Base-by-base conservation (phyloP, 306 rosid species). In the Cicer judaicum region DNA sequence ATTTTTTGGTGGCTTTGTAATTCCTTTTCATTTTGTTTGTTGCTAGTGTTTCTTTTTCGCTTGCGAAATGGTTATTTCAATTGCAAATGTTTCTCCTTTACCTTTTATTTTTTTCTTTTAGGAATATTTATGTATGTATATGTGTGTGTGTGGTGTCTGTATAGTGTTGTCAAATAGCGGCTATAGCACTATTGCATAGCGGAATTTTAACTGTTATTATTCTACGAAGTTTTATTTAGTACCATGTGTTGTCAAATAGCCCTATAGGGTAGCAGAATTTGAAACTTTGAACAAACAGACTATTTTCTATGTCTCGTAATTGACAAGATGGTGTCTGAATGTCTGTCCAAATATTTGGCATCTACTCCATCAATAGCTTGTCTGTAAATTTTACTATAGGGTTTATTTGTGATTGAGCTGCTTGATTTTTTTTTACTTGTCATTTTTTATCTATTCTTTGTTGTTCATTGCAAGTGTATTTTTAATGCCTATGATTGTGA, bases 71-170 rank as follows among this genome's bases (percentile, higher is more conserved):
- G 42, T 63, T 50, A 34, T 36, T 60, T 74, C 8, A 5, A 15
- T 60, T 18, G 24, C 1, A 73, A 64, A 21, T 59, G 56, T 7
- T 42, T 80, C 64, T 63, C 80, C 41, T 76, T 76, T 46, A 64
- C 19, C 54, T 39, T 12, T 7, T n/a, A 7, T 14, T 61, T 61
- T 61, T 7, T 3, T 5, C 44, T n/a, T 36, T 12, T 38, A 62
- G 7, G 15, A 34, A 11, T 59, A 10, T 38, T 18, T n/a, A 7
- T 63, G 44, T 64, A 34, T 15, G 5, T 16, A 50, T 24, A 24
- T 24, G 34, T 24, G 29, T 24, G 29, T 41, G 2, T 7, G 19
- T 29, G 34, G 34, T 29, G 34, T 29, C 34, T 3, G 36, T 29
- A 29, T 3, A 0, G n/a, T 61, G 19, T 7, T 52, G 24, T 52